phyloP scores from a whole-genome alignment of 495 filamentous ascomycete species.

The Beverwykella pulmonaria region DNA sequence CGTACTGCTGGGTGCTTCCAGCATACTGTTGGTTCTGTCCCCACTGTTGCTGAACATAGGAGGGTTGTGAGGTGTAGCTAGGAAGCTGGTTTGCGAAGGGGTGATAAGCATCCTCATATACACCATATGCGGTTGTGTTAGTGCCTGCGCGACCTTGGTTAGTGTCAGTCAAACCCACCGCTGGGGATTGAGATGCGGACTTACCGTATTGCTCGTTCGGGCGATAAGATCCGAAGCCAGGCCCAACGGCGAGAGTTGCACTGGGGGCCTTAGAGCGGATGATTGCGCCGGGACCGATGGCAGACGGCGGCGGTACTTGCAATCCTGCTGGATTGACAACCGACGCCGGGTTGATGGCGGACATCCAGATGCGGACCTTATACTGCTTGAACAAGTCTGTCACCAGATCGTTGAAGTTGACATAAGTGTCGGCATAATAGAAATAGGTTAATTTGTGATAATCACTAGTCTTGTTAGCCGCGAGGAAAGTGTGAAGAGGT shows the following conservation, averaged over 20 bases:
- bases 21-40: not conserved
- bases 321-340: slow-evolving; percentile 69
- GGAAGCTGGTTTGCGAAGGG: slow-evolving; percentile 27
- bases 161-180: not conserved
- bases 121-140: not conserved
- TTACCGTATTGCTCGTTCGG: slow-evolving; percentile 19
- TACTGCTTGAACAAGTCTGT: slow-evolving; percentile 98
- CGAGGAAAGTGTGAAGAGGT: not conserved
- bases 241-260: not conserved
- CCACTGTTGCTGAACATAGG: not conserved
- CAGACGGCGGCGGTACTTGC: slow-evolving; percentile 61
- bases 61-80: not conserved
- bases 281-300: slow-evolving; percentile 66
- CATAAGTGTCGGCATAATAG: slow-evolving; percentile 96
- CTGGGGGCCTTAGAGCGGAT: slow-evolving; percentile 44
- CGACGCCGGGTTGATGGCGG: slow-evolving; percentile 95
- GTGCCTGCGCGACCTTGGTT: not conserved
- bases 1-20: slow-evolving; percentile 3
- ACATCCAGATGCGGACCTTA: slow-evolving; percentile 99
- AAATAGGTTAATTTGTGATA: slow-evolving; percentile 99
- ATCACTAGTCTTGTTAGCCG: slow-evolving; percentile 64
- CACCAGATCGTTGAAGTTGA: slow-evolving; percentile 97
- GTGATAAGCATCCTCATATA: slow-evolving; percentile 18
- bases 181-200: not conserved
- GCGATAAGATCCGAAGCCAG: slow-evolving; percentile 14